Base-by-base conservation (phyloP, 331 rosid genomes). In the Telfairia occidentalis region DNA sequence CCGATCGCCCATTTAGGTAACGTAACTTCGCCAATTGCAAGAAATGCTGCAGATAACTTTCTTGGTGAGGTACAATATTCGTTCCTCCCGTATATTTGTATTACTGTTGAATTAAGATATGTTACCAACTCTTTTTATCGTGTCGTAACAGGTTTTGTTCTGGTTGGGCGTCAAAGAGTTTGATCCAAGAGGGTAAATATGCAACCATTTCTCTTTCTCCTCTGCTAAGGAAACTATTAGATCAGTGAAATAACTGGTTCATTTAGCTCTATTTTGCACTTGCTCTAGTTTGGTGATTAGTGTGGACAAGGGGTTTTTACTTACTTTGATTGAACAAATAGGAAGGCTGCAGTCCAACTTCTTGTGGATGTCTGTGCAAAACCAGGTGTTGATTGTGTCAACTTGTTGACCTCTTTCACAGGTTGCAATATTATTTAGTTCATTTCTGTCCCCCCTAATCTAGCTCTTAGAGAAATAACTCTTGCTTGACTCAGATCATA, bases 1-100 rank as follows among this genome's bases (percentile, higher is more conserved):
- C 98, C 98, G 18, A 86, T 95, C 79, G 97, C 98, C 73, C 85
- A 87, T 78, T 83, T 84, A 78, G 86, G 87, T 83, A 89, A 95
- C 78, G 67, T 90, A 79, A 83, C 90, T 75, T 91, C 98, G 5
- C 93, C 89, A 1, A 84, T 91, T 1, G 93, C 96, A 15, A 90
- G 82, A 90, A 81, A 78, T 38, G 93, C 89, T 24, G 96, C 91
- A 55, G 89, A 91, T 52, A 80, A 85, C 83, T 95, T 85, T 57
- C 46, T 91, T 54, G 93, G 87, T 1, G 98, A 95, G 92, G 98
- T 91, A 77, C 71, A 13, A 35, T 21, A 46, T 29, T 26, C 54
- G 55, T 28, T 45, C 40, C 38, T 13, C 24, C 4, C 4, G 0
- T 18, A 3, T 43, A 26, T 15, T 59, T 3, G 3, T 59, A 1